Conservation (phyloP, 306 rosid genomes). For the Begonia fuchsioides region DNA sequence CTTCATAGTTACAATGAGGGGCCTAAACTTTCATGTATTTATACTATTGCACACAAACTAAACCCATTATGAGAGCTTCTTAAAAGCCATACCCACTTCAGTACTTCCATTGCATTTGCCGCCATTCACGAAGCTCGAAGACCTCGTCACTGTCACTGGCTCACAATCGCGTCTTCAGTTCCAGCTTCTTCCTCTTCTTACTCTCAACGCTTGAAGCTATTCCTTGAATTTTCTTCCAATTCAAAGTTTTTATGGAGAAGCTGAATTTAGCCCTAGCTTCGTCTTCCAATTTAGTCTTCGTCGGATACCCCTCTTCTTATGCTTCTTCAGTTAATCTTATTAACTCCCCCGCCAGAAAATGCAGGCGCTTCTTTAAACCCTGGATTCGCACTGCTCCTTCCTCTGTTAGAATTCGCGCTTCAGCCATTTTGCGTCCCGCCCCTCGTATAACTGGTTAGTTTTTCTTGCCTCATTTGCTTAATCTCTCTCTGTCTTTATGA, state of each 20-base stretch:
- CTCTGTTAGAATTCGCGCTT: constrained; percentile 7
- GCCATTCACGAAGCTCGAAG: too few relatives aligned
- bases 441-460: constrained; percentile 6
- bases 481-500: neutral
- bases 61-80: too few relatives aligned
- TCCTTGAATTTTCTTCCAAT: too few relatives aligned
- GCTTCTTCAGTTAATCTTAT: constrained; percentile 1
- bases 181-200: too few relatives aligned
- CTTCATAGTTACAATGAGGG: too few relatives aligned
- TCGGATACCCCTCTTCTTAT: neutral
- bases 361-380: constrained; percentile 4
- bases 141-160: too few relatives aligned
- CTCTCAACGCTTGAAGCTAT: too few relatives aligned
- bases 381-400: constrained; percentile 4
- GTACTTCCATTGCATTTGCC: too few relatives aligned
- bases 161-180: neutral
- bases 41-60: too few relatives aligned
- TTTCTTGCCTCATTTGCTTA: neutral
- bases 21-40: too few relatives aligned
- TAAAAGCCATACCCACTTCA: too few relatives aligned
- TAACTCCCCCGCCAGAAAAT: constrained; percentile 1
- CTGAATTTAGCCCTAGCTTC: constrained; percentile 10
- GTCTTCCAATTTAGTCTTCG: constrained; percentile 1
- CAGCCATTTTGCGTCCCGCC: constrained; percentile 6
- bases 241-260: constrained; percentile 6